Percentiles rank a stretch among this genome's conserved stretches.
Conservation (phyloP, 2,329 filamentous ascomycete species). For the Colletotrichum zoysiae region DNA sequence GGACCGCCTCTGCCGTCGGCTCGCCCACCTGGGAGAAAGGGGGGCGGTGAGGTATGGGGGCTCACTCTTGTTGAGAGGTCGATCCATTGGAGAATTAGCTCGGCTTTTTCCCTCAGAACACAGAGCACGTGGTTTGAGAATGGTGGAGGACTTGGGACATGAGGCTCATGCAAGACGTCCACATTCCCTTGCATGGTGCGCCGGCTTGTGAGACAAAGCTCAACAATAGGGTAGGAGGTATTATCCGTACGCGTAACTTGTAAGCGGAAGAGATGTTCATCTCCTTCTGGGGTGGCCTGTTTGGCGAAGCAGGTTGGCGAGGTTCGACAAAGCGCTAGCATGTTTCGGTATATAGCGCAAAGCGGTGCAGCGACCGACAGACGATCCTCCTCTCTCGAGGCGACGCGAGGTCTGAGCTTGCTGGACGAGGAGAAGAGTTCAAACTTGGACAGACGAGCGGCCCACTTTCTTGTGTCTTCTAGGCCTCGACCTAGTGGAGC, state of each 20-base stretch:
- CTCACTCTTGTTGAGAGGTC: slow-evolving; percentile 1
- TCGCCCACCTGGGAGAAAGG: slow-evolving; percentile 15
- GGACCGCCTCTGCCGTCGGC: slow-evolving; percentile 22
- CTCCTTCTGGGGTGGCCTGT: not conserved
- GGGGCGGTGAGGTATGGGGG: slow-evolving; percentile 1
- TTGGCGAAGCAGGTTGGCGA: slow-evolving; percentile 1
- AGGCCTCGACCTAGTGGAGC: slow-evolving; percentile 22
- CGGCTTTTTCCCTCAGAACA: slow-evolving; percentile 23
- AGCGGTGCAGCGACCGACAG: slow-evolving; percentile 19
- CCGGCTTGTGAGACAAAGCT: not conserved
- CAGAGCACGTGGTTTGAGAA: slow-evolving; percentile 9
- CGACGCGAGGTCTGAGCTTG: not conserved
- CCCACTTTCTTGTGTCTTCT: slow-evolving; percentile 16
- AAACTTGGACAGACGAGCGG: not conserved
- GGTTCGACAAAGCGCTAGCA: slow-evolving; percentile 8
- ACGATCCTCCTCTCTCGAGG: not conserved
- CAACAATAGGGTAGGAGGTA: not conserved
- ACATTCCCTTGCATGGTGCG: not conserved
- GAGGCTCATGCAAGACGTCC: slow-evolving; percentile 32
- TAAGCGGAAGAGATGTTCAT: not conserved
- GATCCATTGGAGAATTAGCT: slow-evolving; percentile 18
- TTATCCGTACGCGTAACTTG: slow-evolving; percentile 3
- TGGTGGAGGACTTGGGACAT: slow-evolving; percentile 15
- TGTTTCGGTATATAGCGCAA: slow-evolving; percentile 34
- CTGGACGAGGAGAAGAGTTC: not conserved